These are phyloP conservation scores for Aspergillus ostianus DNA, from an alignment of 495 filamentous ascomycete species.

Conservation along the genomic window DNA sequence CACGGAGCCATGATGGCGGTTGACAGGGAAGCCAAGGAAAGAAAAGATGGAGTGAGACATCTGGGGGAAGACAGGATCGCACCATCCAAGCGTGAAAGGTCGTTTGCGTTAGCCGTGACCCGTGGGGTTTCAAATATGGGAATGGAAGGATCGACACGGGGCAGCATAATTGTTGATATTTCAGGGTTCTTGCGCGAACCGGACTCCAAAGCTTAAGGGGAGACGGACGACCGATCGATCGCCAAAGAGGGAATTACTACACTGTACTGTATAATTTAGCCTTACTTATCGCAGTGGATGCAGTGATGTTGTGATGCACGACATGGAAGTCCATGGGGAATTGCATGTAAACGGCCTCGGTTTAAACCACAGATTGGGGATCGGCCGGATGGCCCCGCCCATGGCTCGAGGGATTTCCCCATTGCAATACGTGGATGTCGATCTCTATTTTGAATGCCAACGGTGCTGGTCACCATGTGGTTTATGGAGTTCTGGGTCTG, in stretches of 20 bases:
- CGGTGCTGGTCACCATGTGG: neutral
- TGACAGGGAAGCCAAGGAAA: neutral
- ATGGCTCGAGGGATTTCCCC: no score
- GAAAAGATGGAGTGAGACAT: neutral
- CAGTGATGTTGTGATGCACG: neutral
- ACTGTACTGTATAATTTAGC: no score
- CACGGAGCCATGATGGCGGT: neutral
- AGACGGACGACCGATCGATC: no score
- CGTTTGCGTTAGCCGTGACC: no score
- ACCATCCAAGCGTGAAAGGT: neutral
- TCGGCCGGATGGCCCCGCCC: neutral
- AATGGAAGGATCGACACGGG: conserved; percentile 6
- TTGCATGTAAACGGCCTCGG: neutral
- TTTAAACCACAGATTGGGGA: neutral
- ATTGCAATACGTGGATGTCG: neutral
- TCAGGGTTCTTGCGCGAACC: neutral
- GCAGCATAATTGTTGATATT: neutral
- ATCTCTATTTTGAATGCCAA: neutral
- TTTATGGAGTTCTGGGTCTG: neutral
- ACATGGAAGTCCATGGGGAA: neutral
- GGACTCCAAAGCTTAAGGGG: neutral
- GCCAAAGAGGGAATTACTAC: no score
- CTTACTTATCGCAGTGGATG: neutral
- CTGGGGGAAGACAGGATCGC: neutral
- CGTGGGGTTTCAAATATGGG: conserved; percentile 3